phyloP scores from a whole-genome alignment of 2,329 filamentous ascomycete genomes.

The Tolypocladium inflatum region DNA sequence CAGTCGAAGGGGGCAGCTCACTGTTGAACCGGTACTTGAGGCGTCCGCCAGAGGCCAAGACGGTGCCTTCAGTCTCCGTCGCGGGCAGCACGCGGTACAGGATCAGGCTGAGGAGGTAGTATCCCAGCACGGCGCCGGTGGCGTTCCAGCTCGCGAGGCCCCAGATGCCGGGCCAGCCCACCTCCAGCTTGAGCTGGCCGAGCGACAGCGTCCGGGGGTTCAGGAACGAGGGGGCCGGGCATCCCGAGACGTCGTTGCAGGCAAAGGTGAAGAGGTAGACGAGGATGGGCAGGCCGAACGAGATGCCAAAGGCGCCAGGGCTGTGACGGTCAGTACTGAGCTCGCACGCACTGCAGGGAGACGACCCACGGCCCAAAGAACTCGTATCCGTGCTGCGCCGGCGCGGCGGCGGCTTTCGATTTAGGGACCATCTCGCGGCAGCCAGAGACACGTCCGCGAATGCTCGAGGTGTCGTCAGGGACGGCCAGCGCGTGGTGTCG shows the following conservation, averaged over 20 bases:
- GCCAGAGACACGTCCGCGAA: not conserved
- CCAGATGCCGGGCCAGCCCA: conserved; percentile 65
- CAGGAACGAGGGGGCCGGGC: conserved; percentile 74
- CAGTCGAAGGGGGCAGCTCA: conserved; percentile 18
- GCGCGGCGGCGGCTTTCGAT: conserved; percentile 14
- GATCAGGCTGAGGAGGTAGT: conserved; percentile 67
- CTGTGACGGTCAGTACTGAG: conserved; percentile 30
- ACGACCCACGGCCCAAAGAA: conserved; percentile 40
- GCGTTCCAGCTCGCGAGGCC: conserved; percentile 63
- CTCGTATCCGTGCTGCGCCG: conserved; percentile 35
- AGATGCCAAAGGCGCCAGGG: conserved; percentile 66
- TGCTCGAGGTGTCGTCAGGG: not conserved
- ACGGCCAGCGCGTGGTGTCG: not conserved
- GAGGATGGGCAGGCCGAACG: conserved; percentile 69
- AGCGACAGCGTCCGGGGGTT: conserved; percentile 62
- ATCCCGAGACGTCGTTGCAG: conserved; percentile 90
- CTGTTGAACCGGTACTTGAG: conserved; percentile 78
- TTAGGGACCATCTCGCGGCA: conserved; percentile 21
- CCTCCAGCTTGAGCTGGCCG: conserved; percentile 65
- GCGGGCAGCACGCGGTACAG: conserved; percentile 73
- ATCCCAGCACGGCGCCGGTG: conserved; percentile 61
- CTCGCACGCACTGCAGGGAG: not conserved
- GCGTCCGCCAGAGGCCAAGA: conserved; percentile 59
- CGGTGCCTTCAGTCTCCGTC: conserved; percentile 58
- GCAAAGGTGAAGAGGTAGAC: conserved; percentile 73